A percentile compares a stretch with the other conserved stretches of the same genome.
These are phyloP conservation scores for Chrysopogon serrulatus DNA, from an alignment of 176 grass and related monocot genomes.

Conservation along the genomic window DNA sequence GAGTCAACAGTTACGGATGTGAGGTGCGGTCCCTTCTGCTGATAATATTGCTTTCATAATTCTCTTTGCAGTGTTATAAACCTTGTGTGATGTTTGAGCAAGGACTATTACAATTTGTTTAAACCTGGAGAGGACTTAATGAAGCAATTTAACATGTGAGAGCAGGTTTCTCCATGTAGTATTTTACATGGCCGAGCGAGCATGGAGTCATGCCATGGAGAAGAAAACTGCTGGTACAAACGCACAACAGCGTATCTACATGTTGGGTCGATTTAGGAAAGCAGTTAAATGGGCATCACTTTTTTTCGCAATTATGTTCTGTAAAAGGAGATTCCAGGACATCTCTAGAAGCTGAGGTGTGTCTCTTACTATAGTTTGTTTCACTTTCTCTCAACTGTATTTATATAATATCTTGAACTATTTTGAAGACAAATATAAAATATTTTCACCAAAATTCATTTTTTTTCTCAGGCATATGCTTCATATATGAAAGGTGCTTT, in stretches of 20 bases:
- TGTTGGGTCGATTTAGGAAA: conserved; percentile 94
- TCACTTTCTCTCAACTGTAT: neutral
- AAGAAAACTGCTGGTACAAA: conserved; percentile 93
- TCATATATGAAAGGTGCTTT: conserved; percentile 96
- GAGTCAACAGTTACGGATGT: conserved; percentile 89
- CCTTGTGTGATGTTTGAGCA: neutral
- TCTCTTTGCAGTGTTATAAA: neutral
- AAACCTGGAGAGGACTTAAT: neutral
- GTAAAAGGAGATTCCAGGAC: conserved; percentile 93
- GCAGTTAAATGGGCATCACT: conserved; percentile 91
- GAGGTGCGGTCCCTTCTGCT: conserved; percentile 45
- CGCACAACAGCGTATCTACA: conserved; percentile 76
- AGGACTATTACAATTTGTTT: neutral
- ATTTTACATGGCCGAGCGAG: conserved; percentile 93
- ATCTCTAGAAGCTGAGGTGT: conserved; percentile 93
- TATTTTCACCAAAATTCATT: neutral
- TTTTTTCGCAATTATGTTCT: conserved; percentile 88
- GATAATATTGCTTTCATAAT: neutral
- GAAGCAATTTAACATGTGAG: conserved; percentile 18
- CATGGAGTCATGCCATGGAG: conserved; percentile 99
- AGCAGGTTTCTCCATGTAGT: conserved; percentile 85
- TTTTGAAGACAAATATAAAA: neutral
- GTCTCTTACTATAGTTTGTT: neutral
- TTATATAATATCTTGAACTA: neutral
- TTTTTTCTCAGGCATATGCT: conserved; percentile 70